Evolutionary conservation across 1,284 basidiomycete species (phyloP).

Genomic region (Cryptococcus sp.): DNA sequence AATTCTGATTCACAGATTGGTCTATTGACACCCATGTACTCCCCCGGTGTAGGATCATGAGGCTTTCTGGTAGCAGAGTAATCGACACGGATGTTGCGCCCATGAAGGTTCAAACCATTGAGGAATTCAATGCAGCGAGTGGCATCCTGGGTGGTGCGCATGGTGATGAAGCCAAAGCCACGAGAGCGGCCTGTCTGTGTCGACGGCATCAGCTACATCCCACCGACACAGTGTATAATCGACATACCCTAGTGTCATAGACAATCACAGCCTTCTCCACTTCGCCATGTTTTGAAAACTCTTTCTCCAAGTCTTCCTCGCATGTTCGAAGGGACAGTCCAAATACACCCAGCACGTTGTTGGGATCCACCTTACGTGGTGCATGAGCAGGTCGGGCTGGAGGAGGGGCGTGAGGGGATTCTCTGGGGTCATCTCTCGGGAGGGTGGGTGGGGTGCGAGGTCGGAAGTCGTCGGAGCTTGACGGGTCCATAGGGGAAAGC

Average conservation of each 20-base stretch:
- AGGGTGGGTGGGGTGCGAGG: too few species aligned
- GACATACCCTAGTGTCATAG: slow-evolving; percentile 90
- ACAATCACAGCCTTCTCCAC: slow-evolving; percentile 97
- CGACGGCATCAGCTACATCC: not conserved
- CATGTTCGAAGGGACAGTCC: slow-evolving; percentile 91
- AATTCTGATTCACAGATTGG: slow-evolving; percentile 43
- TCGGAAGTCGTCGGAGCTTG: too few species aligned
- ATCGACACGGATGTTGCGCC: slow-evolving; percentile 92
- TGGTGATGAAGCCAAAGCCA: slow-evolving; percentile 96
- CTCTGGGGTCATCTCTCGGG: not conserved
- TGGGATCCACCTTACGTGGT: slow-evolving; percentile 61
- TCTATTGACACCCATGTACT: slow-evolving; percentile 94
- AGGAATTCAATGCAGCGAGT: slow-evolving; percentile 80
- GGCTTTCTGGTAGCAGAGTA: slow-evolving; percentile 90
- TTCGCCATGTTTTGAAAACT: slow-evolving; percentile 80
- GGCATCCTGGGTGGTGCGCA: slow-evolving; percentile 84
- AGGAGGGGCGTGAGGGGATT: not conserved
- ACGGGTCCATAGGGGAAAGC: too few species aligned
- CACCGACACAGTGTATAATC: not conserved
- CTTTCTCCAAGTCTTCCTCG: slow-evolving; percentile 90
- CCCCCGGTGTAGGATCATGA: slow-evolving; percentile 92
- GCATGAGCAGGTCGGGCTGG: not conserved
- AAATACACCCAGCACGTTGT: slow-evolving; percentile 90
- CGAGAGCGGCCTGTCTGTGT: slow-evolving; percentile 86
- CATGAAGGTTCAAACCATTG: slow-evolving; percentile 91